phyloP scores from a whole-genome alignment of 1,284 basidiomycete genomes.

The Schizopora paradoxa region DNA sequence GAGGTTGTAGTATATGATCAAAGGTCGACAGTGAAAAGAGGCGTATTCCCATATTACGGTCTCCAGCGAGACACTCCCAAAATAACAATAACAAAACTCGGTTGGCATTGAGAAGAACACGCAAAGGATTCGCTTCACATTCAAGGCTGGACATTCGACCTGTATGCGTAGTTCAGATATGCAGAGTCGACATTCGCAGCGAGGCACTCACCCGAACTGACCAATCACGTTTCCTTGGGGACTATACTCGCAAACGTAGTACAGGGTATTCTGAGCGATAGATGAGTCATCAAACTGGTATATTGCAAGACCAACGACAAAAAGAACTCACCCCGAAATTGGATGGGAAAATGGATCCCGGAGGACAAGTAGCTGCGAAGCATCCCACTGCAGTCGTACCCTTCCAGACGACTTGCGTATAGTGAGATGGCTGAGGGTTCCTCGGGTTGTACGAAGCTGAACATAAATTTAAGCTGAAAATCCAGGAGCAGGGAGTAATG shows the following conservation, averaged over 20 bases:
- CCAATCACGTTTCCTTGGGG: conserved; percentile 60
- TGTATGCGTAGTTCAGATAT: no score
- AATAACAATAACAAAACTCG: no score
- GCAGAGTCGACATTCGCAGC: no score
- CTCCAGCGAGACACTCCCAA: no score
- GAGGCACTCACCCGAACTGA: conserved; percentile 47
- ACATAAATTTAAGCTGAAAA: conserved; percentile 2
- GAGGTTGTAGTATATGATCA: no score
- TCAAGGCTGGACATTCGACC: no score
- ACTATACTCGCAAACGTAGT: conserved; percentile 63
- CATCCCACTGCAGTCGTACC: conserved; percentile 24
- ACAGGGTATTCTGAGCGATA: conserved; percentile 45
- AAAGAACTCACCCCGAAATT: conserved; percentile 44
- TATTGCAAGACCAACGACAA: neutral
- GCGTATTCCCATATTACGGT: no score
- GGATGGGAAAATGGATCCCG: conserved; percentile 39
- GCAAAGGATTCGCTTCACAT: no score
- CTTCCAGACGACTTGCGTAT: conserved; percentile 29
- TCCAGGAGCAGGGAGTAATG: conserved; percentile 7
- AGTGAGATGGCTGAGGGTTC: conserved; percentile 24
- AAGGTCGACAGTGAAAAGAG: no score
- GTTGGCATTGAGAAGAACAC: no score
- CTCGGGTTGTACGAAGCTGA: conserved; percentile 20
- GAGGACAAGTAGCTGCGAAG: conserved; percentile 25
- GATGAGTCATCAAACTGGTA: no score